Conservation (phyloP, 306 rosid genomes). For the Vicia faba region DNA sequence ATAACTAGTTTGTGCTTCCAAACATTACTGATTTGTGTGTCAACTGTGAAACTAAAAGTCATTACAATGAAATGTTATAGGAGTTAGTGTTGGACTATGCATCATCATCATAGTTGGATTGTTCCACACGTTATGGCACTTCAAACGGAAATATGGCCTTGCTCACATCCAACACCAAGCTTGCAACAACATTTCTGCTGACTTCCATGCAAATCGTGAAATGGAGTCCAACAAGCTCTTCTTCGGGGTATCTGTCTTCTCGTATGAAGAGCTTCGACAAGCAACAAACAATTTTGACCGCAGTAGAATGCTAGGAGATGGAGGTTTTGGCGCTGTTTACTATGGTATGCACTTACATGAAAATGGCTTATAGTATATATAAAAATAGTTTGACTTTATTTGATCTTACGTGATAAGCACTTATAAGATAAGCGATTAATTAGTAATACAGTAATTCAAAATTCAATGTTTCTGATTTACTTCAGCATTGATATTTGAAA, state of each 20-base stretch:
- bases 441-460: too few relatives aligned
- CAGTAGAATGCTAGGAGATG: conserved; percentile 60
- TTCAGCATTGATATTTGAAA: background rate
- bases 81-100: conserved; percentile 32
- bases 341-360: conserved; percentile 44
- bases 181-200: background rate
- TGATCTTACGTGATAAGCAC: too few relatives aligned
- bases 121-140: conserved; percentile 17
- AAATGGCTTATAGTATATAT: conserved; percentile 1
- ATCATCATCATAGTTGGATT: conserved; percentile 8
- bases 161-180: conserved; percentile 9
- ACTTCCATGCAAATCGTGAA: conserved; percentile 32
- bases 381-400: too few relatives aligned
- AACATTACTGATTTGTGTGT: background rate
- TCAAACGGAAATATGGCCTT: conserved; percentile 9
- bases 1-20: background rate
- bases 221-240: conserved; percentile 40
- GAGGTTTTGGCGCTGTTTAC: conserved; percentile 72
- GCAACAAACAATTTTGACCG: conserved; percentile 58
- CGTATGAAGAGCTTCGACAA: conserved; percentile 58
- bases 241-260: conserved; percentile 52
- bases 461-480: background rate
- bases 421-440: too few relatives aligned
- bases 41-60: conserved; percentile 2
- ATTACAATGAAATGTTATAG: background rate